A percentile compares a stretch with the other conserved stretches of the same genome.
Conservation (phyloP, 495 filamentous ascomycete genomes). For the Schizothecium vesticola region DNA sequence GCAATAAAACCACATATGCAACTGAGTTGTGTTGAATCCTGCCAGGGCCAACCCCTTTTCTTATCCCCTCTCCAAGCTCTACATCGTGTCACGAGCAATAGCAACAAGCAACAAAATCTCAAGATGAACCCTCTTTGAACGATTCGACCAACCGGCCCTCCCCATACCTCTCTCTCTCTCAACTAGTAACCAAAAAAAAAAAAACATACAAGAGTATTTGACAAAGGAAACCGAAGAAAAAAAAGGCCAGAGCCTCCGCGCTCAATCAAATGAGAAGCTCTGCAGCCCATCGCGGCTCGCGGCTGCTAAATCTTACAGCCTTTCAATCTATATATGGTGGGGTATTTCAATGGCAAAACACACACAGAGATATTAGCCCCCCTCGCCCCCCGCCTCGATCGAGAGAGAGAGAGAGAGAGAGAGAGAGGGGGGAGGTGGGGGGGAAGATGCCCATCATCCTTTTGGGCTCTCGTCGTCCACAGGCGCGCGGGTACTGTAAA, state of each 20-base stretch:
- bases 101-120: neutral
- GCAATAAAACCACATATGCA: neutral
- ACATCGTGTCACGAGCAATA: neutral
- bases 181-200: neutral
- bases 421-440: neutral
- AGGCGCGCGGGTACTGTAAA: constrained; percentile 16
- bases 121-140: neutral
- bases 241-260: neutral
- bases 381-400: neutral
- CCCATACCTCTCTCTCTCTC: neutral
- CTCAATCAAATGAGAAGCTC: neutral
- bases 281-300: constrained; percentile 1
- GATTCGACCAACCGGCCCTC: neutral
- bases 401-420: too few relatives aligned
- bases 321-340: constrained; percentile 17
- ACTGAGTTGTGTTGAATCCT: neutral
- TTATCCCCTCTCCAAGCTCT: neutral
- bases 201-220: neutral
- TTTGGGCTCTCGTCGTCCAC: neutral
- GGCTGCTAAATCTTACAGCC: constrained; percentile 6
- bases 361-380: constrained; percentile 9
- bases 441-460: neutral
- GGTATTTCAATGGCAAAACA: constrained; percentile 19
- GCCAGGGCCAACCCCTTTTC: too few relatives aligned
- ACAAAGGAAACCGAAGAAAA: constrained; percentile 6